These are phyloP conservation scores for Blastobotrys persicus DNA, from an alignment of 1,139 yeast species.

Conservation along the genomic window DNA sequence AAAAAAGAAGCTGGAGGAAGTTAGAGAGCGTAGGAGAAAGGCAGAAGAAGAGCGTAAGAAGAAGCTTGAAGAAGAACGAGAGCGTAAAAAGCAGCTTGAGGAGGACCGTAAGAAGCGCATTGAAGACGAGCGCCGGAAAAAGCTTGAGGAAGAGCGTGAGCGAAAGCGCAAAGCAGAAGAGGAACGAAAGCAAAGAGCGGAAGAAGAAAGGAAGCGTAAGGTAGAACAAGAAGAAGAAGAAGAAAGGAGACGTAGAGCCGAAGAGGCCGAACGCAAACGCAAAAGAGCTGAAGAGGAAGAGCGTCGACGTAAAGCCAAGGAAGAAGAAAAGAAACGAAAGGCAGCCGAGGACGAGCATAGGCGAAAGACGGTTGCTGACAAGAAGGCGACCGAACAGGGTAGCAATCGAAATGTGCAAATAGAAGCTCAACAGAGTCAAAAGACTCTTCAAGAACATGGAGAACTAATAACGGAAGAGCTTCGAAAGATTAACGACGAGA, in stretches of 20 bases:
- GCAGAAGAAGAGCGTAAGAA: constrained; percentile 5
- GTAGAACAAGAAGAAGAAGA: neutral
- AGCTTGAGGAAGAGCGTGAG: neutral
- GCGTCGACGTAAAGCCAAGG: neutral
- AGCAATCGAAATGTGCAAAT: neutral
- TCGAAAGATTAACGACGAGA: too few relatives aligned
- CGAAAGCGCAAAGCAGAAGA: constrained; percentile 5
- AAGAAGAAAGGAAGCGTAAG: constrained; percentile 4
- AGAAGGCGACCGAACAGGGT: neutral
- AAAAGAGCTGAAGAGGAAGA: constrained; percentile 1
- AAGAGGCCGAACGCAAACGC: neutral
- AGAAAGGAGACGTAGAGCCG: constrained; percentile 2
- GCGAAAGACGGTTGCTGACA: neutral
- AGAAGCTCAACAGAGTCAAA: neutral
- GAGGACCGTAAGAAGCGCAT: constrained; percentile 5
- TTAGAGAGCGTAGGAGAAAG: neutral
- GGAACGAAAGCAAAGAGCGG: constrained; percentile 2
- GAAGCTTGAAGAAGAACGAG: constrained; percentile 3
- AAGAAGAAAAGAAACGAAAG: constrained; percentile 2
- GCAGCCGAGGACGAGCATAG: neutral
- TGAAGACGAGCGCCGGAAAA: neutral
- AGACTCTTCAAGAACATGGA: neutral
- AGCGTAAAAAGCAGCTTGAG: neutral
- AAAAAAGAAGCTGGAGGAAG: constrained; percentile 9
- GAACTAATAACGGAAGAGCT: neutral